These are phyloP conservation scores for Eremothecium gossypii DNA, from an alignment of 1,139 yeast genomes.

Conservation along the genomic window DNA sequence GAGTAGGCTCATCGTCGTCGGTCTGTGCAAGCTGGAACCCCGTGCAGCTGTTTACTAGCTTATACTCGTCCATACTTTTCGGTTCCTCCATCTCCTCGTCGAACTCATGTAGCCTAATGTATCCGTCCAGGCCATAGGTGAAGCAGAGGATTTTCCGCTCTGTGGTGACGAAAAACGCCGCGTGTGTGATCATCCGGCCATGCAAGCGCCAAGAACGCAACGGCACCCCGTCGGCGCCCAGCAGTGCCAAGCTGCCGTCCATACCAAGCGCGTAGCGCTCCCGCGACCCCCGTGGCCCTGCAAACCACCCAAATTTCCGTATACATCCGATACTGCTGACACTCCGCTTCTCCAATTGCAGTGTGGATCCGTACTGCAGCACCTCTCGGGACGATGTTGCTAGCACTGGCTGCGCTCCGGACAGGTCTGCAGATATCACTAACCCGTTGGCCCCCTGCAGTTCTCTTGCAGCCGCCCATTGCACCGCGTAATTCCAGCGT, in stretches of 20 bases:
- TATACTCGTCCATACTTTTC: slow-evolving; percentile 30
- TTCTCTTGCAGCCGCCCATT: slow-evolving; percentile 4
- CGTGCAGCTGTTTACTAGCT: slow-evolving; percentile 41
- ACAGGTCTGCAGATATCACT: slow-evolving; percentile 12
- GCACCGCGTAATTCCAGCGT: slow-evolving; percentile 16
- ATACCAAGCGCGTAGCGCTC: slow-evolving; percentile 29
- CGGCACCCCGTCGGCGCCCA: slow-evolving; percentile 6
- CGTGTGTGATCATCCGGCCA: slow-evolving; percentile 35
- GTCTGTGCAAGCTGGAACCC: slow-evolving; percentile 34
- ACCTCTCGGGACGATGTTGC: slow-evolving; percentile 16
- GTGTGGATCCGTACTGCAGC: background rate
- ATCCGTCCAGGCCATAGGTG: slow-evolving; percentile 55
- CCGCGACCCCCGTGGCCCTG: background rate
- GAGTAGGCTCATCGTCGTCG: slow-evolving; percentile 29
- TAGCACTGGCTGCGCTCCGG: slow-evolving; percentile 7
- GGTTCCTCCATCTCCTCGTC: slow-evolving; percentile 15
- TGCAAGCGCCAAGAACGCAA: slow-evolving; percentile 30
- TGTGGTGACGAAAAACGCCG: slow-evolving; percentile 25
- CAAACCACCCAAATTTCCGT: background rate
- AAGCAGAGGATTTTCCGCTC: slow-evolving; percentile 26
- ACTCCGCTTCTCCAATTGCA: background rate
- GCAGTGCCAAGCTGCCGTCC: slow-evolving; percentile 30
- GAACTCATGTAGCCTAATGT: slow-evolving; percentile 36
- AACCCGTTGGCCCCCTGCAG: slow-evolving; percentile 4
- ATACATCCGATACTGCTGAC: background rate